Base-by-base conservation (phyloP, 306 rosid genomes). In the Canavalia ensiformis region DNA sequence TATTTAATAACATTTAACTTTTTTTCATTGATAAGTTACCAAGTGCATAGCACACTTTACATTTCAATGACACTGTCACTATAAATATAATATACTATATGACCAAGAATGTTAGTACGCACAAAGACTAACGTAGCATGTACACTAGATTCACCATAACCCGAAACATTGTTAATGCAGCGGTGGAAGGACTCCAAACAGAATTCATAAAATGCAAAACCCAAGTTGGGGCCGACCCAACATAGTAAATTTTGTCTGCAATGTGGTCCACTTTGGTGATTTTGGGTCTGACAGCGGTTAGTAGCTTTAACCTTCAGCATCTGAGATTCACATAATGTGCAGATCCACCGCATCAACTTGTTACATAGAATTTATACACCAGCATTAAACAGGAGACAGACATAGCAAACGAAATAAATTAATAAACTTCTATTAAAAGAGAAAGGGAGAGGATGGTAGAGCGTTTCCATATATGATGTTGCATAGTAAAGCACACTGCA, bases 231-330 rank as follows among this genome's bases (percentile, higher is more conserved):
- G 68, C 44, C 7, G 33, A 75, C 70, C 42, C 50, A n/a, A 33
- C 3, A 64, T 74, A 71, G 58, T 67, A 57, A 31, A 52, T 29
- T 33, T 64, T 41, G 9, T 28, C 42, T 45, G 67, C 41, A 84
- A 59, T 5, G 74, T 72, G 80, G 75, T 62, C 56, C 56, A 60
- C 10, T 51, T 68, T 5, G 68, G 58, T 68, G 76, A 78, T 56
- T 68, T 77, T 46, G 50, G 49, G 37, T 68, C 51, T 73, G 58
- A 51, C 75, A 71, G 82, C 6, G 34, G 65, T 78, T 66, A 44
- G 86, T 56, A 39, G 68, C 76, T 72, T 78, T 44, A 68, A 58
- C 67, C 35, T 69, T 80, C 50, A 28, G 77, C 66, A 46, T 78
- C 70, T 51, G 68, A 77, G 25, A 83, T 25, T 70, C 33, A 25